Base-by-base conservation (phyloP, 345 rosid species). In the Cardamine occulta region DNA sequence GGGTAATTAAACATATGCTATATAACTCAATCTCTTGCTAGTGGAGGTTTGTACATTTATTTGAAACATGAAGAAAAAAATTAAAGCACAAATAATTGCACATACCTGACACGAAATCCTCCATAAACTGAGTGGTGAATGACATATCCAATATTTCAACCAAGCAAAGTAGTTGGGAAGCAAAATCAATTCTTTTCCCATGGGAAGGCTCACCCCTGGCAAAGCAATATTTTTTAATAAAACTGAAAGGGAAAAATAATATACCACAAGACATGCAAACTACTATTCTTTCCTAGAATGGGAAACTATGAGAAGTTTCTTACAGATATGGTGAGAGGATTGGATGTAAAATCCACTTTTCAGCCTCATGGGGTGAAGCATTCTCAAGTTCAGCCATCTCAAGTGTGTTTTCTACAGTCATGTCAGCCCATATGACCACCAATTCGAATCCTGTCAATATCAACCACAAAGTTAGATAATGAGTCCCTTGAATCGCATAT, bases 371-470 rank as follows among this genome's bases (percentile, higher is more conserved):
- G 77, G 97, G 93, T 44, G 97, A 86, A 61, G 85, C 80, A 84
- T 92, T 95, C 86, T 95, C 99, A 69, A 92, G 70, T 77, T 92
- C 99, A 69, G 91, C 99, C 99, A 95, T 92, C 82, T 95, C 98
- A 65, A 84, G 85, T 28, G 97, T 88, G 81, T 84, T 89, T 74
- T 95, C 92, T 23, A 95, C 86, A 49, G 84, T 76, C 85, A 68
- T 88, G 78, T 90, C 93, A 4, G 86, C 77, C 97, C 97, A 90
- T 71, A 82, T 79, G 81, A 85, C 83, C 69, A 85, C 81, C 79
- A 95, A 84, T 75, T 87, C 86, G 73, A 88, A 82, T 67, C 97
- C 99, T 95, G 84, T 53, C 32, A 65, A 55, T 79, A 85, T 64
- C 59, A 31, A 70, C 61, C 63, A 72, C 62, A 64, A 31, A 24